A percentile compares a stretch with the other conserved stretches of the same genome.
Evolutionary conservation across 2,329 filamentous ascomycete species (phyloP).

Genomic region (Aspergillus clavatus): DNA sequence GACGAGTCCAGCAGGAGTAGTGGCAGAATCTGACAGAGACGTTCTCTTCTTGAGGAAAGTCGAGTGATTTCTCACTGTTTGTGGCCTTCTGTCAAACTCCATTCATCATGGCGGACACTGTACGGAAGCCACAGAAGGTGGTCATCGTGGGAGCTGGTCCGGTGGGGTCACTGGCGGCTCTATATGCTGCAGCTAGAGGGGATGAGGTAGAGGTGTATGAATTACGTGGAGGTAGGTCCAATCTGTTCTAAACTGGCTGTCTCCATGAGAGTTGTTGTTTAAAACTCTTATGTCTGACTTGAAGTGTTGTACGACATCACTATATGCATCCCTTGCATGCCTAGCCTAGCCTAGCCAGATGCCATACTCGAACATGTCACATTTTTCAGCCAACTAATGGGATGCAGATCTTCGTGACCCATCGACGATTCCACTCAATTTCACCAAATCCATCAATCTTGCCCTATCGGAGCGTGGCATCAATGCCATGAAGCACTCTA

Average conservation of each 20-base stretch:
- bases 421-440: slow-evolving; percentile 79
- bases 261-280: too few relatives aligned
- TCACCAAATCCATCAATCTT: slow-evolving; percentile 97
- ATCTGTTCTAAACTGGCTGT: too few relatives aligned
- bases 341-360: too few relatives aligned
- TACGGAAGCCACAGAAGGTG: slow-evolving; percentile 56
- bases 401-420: slow-evolving; percentile 75
- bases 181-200: slow-evolving; percentile 86
- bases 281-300: neutral
- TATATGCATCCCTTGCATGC: neutral
- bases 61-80: neutral
- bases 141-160: slow-evolving; percentile 88
- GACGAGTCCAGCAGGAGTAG: neutral
- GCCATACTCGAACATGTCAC: too few relatives aligned
- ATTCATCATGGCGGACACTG: slow-evolving; percentile 11
- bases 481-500: slow-evolving; percentile 72
- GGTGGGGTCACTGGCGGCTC: slow-evolving; percentile 82
- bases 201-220: slow-evolving; percentile 93
- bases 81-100: too few relatives aligned
- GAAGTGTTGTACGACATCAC: neutral
- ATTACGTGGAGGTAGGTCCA: slow-evolving; percentile 71
- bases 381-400: slow-evolving; percentile 5
- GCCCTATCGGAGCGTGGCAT: slow-evolving; percentile 92
- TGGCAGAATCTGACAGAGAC: neutral
- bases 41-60: neutral